Base-by-base conservation (phyloP, 2,329 filamentous ascomycete species). In the Aaosphaeria pasadenensis region DNA sequence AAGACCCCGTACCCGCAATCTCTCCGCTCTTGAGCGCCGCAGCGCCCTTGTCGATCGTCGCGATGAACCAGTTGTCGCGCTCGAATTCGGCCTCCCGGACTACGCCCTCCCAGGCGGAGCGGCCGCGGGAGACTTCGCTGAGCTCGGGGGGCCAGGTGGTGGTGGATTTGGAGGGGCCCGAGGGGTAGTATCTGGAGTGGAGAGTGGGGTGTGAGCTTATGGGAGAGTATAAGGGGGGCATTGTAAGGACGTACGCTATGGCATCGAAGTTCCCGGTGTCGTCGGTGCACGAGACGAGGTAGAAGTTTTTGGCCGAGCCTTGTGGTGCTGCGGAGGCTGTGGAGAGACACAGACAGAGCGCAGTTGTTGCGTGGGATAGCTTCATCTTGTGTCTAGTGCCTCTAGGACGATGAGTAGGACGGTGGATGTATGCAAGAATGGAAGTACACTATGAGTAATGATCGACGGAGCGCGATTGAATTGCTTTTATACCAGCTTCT, bases 231-330 rank as follows among this genome's bases (percentile, higher is more conserved):
- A 24, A 24, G 17, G 3, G 17, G 17, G 17, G 17, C 17, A 24
- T 24, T 24, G 17, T 3, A 24, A 24, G 17, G 17, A 24, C 17
- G 17, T 24, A 24, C 17, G 46, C 46, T 35, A 48, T 45, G 6
- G 46, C 46, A 29, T 48, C 46, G 42, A 41, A 48, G 36, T 32
- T 30, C 32, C 33, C 40, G 17, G 39, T 7, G 1, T 39, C 44
- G 31, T 48, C 46, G 17, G 36, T 36, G 38, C 46, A 48, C n/a
- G 46, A 41, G 36, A 48, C 30, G 36, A 48, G 42, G 38, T 48
- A 48, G 46, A 48, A 48, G 30, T 44, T 48, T 17, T 41, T 44
- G n/a, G 42, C 11, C 6, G 46, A 48, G 36, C 42, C 42, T 40
- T 40, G 39, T 9, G 39, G 9, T 11, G 39, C 39, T 11, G 39